A percentile compares a stretch with the other conserved stretches of the same genome.
Evolutionary conservation across 345 rosid genomes (phyloP).

Genomic region (Noccaea caerulescens): DNA sequence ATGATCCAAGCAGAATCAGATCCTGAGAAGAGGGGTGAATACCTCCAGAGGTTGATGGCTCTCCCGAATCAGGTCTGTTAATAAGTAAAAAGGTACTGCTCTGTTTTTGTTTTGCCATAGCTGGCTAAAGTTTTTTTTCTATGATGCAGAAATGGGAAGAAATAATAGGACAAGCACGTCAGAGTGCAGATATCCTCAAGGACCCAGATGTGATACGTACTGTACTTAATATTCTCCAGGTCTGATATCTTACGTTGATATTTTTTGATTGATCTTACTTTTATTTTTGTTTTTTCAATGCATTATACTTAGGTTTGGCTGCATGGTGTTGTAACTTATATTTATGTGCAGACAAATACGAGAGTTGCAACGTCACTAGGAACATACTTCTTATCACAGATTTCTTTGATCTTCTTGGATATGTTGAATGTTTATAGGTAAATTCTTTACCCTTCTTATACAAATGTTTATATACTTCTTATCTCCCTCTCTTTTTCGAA

Average conservation of each 20-base stretch:
- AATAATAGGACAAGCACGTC: conserved; percentile 92
- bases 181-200: conserved; percentile 84
- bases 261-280: neutral
- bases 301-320: neutral
- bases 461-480: conserved; percentile 1
- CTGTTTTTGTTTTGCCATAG: conserved; percentile 22
- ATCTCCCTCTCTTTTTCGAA: conserved; percentile 9
- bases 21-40: conserved; percentile 90
- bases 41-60: conserved; percentile 88
- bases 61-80: conserved; percentile 86
- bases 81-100: conserved; percentile 1
- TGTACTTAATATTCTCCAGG: conserved; percentile 96
- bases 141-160: conserved; percentile 89
- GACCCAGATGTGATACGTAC: conserved; percentile 85
- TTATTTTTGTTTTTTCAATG: neutral
- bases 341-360: conserved; percentile 80
- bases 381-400: conserved; percentile 80
- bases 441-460: conserved; percentile 1
- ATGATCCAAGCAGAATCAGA: conserved; percentile 99
- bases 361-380: conserved; percentile 93
- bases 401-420: conserved; percentile 88
- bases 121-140: conserved; percentile 23
- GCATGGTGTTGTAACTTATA: neutral
- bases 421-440: conserved; percentile 98
- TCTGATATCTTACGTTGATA: conserved; percentile 29